Evolutionary conservation across 345 rosid species (phyloP).

Genomic region (Mangifera indica): DNA sequence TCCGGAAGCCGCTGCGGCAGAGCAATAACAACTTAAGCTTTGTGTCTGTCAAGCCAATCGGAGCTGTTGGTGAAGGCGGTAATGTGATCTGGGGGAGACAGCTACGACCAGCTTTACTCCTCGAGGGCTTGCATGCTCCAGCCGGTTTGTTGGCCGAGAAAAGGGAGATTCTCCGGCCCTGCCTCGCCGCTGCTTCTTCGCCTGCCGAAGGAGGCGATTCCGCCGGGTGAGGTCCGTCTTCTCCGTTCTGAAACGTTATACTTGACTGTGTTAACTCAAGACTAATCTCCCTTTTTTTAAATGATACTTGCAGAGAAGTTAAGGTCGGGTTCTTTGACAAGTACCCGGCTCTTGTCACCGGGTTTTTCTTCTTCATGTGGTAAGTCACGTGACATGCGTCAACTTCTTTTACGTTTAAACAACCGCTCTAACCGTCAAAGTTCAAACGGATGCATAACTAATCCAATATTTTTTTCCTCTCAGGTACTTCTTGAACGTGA

Average conservation of each 20-base stretch:
- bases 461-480: background rate
- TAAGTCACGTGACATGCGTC: slow-evolving; percentile 24
- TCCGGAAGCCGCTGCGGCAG: slow-evolving; percentile 34
- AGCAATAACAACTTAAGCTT: slow-evolving; percentile 21
- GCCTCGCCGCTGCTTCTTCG: slow-evolving; percentile 63
- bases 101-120: slow-evolving; percentile 65
- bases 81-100: slow-evolving; percentile 83
- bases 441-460: background rate
- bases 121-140: slow-evolving; percentile 37
- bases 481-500: slow-evolving; percentile 94
- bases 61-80: slow-evolving; percentile 64
- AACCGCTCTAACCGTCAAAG: slow-evolving; percentile 9
- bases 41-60: slow-evolving; percentile 44
- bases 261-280: slow-evolving; percentile 7
- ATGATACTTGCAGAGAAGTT: slow-evolving; percentile 46
- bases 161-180: slow-evolving; percentile 50
- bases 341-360: slow-evolving; percentile 82
- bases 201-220: slow-evolving; percentile 85
- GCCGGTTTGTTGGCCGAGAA: slow-evolving; percentile 16
- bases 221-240: slow-evolving; percentile 95
- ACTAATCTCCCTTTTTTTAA: slow-evolving; percentile 12
- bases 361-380: slow-evolving; percentile 99
- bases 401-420: background rate
- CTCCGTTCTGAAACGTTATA: slow-evolving; percentile 44
- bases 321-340: slow-evolving; percentile 61